Base-by-base conservation (phyloP, 768 basidiomycete species). In the Rhodosporidiobolus sp. region DNA sequence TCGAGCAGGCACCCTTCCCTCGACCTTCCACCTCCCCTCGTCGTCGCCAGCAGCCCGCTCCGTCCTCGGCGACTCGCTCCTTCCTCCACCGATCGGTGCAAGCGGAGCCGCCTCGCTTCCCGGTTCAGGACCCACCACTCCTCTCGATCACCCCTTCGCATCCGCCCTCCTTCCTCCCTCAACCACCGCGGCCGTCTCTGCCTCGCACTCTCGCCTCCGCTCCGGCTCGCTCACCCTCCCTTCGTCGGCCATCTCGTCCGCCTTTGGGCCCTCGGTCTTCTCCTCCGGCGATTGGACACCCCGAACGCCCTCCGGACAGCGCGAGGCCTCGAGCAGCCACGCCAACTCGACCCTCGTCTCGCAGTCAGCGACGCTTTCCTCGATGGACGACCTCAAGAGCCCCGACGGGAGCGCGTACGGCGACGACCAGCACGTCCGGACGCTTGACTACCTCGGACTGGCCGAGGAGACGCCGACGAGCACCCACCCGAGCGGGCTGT, bases 361-460 rank as follows among this genome's bases (percentile, higher is more conserved):
- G n/a, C n/a, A n/a, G n/a, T n/a, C n/a, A n/a, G n/a, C n/a, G 28
- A 30, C 53, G 4, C 3, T 30, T 22, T 24, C 49, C 26, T n/a
- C 48, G 35, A 54, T 49, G 38, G 68, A 67, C 9, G 66, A 65
- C 26, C 20, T 58, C 26, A 28, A 50, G 14, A 69, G 67, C 50
- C 72, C 72, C 16, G 72, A 66, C 38, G 62, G 55, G 26, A 73
- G 72, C 43, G 60, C 67, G 53, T 71, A 75, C 64, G 69, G 69
- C 22, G 94, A 96, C 65, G 90, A 92, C 61, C 91, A 92, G 80
- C 90, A 93, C 77, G 90, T 94, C 56, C 92, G 93, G 79, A 97
- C 95, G 35, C 86, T 98, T 72, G 94, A 96, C 81, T 97, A 97
- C 81, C 90, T 98, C 61, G 95, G 95, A 55, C 85, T 98, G 77